These are phyloP conservation scores for Cicer cuneatum DNA, from an alignment of 306 rosid genomes.

Conservation along the genomic window DNA sequence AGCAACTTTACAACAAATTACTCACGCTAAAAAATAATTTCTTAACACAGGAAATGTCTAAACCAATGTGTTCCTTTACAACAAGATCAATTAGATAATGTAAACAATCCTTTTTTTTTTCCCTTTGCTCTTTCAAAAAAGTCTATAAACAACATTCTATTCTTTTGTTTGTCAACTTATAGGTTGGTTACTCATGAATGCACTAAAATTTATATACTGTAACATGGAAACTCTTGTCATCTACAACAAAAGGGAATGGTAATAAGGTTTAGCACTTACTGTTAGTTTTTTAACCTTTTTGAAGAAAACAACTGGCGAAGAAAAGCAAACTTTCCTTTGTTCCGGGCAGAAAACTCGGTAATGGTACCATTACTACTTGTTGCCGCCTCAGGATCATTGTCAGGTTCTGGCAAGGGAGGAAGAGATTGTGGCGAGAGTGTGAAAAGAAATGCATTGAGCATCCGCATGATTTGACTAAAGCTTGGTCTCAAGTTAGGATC, in stretches of 20 bases:
- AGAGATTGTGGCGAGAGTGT: constrained; percentile 66
- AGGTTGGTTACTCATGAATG: constrained; percentile 41
- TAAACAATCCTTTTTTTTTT: constrained; percentile 42
- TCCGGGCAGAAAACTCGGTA: constrained; percentile 66
- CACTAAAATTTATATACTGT: constrained; percentile 40
- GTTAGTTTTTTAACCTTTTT: constrained; percentile 75
- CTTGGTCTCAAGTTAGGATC: constrained; percentile 87
- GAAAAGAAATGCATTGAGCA: constrained; percentile 78
- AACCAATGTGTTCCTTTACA: constrained; percentile 43
- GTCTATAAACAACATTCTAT: constrained; percentile 54
- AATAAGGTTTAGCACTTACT: constrained; percentile 52
- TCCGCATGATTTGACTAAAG: constrained; percentile 82
- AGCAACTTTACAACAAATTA: constrained; percentile 34
- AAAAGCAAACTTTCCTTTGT: constrained; percentile 81
- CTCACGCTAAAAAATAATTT: constrained; percentile 30
- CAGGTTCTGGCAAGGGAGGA: constrained; percentile 55
- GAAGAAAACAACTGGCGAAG: constrained; percentile 83
- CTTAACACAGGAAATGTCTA: constrained; percentile 27
- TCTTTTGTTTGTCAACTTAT: constrained; percentile 42
- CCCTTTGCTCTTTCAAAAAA: constrained; percentile 41
- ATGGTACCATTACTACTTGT: constrained; percentile 65
- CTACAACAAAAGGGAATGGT: constrained; percentile 48
- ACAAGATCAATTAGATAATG: constrained; percentile 39
- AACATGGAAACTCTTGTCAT: constrained; percentile 40
- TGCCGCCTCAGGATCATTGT: constrained; percentile 56